Percentiles rank a stretch among this genome's conserved stretches.
phyloP scores from a whole-genome alignment of 1,139 yeast species.

The Candida sp. region DNA sequence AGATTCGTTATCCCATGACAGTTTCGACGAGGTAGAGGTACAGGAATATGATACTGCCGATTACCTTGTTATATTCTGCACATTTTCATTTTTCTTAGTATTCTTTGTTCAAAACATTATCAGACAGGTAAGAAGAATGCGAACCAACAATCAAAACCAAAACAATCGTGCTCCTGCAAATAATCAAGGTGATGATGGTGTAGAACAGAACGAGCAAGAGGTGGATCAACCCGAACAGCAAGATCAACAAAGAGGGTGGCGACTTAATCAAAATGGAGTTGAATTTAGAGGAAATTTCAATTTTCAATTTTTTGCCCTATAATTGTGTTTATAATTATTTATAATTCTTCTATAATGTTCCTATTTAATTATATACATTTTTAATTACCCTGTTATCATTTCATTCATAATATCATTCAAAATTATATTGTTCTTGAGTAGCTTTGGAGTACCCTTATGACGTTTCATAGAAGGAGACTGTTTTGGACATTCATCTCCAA shows the following conservation, averaged over 20 bases:
- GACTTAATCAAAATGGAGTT: conserved; percentile 13
- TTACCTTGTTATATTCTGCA: conserved; percentile 28
- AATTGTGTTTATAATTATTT: conserved; percentile 7
- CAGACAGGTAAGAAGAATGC: conserved; percentile 24
- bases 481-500: conserved; percentile 3
- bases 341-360: conserved; percentile 2
- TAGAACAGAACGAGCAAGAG: conserved; percentile 3
- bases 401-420: conserved; percentile 23
- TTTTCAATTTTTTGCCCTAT: conserved; percentile 37
- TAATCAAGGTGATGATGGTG: conserved; percentile 5
- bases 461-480: conserved; percentile 4
- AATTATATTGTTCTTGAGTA: conserved; percentile 17
- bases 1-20: not conserved
- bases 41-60: conserved; percentile 30
- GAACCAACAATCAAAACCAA: conserved; percentile 13
- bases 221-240: conserved; percentile 5
- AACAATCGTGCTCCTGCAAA: conserved; percentile 4
- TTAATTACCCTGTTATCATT: conserved; percentile 4
- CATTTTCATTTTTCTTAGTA: conserved; percentile 25
- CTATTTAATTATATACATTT: not conserved
- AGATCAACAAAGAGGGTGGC: conserved; percentile 11
- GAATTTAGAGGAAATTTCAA: conserved; percentile 30
- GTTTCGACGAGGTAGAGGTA: conserved; percentile 10
- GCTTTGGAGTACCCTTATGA: conserved; percentile 7
- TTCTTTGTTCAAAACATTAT: conserved; percentile 26